Conservation (phyloP, 1,284 basidiomycete species). For the Peniophora sp. region DNA sequence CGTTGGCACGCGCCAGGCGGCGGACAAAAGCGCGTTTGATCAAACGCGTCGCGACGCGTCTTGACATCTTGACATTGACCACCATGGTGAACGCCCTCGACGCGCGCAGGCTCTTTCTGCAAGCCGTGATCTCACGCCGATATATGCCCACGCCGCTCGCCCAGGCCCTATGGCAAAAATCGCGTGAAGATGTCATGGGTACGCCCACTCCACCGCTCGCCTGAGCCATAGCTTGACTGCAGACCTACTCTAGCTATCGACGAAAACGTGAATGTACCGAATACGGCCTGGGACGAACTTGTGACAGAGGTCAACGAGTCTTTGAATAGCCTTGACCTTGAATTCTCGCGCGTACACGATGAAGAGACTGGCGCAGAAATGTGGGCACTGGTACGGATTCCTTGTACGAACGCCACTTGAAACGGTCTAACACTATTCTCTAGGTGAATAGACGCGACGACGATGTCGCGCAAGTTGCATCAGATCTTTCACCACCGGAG, state of each 20-base stretch:
- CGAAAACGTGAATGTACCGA: constrained; percentile 36
- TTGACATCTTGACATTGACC: constrained; percentile 3
- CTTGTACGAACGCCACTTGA: background rate
- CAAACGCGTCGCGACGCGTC: constrained; percentile 16
- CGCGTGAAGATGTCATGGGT: constrained; percentile 57
- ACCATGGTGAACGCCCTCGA: constrained; percentile 45
- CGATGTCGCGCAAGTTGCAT: constrained; percentile 73
- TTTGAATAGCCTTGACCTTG: constrained; percentile 62
- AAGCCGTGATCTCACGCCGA: constrained; percentile 65
- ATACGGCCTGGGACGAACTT: constrained; percentile 50
- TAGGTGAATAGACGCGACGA: constrained; percentile 76
- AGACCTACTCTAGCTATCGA: constrained; percentile 35
- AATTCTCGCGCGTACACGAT: constrained; percentile 56
- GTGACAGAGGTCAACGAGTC: constrained; percentile 49
- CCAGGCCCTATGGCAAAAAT: constrained; percentile 57
- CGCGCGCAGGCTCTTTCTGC: constrained; percentile 68
- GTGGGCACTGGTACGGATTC: constrained; percentile 51
- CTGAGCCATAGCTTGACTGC: constrained; percentile 1
- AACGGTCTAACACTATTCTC: background rate
- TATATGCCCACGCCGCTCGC: constrained; percentile 57
- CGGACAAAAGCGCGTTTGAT: too few species aligned
- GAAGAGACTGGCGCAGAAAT: constrained; percentile 56
- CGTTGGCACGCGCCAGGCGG: too few species aligned
- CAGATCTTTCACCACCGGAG: constrained; percentile 69
- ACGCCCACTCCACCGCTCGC: background rate